Conservation (phyloP, 352 stramenopile genomes). For the Phytophthora rubi region DNA sequence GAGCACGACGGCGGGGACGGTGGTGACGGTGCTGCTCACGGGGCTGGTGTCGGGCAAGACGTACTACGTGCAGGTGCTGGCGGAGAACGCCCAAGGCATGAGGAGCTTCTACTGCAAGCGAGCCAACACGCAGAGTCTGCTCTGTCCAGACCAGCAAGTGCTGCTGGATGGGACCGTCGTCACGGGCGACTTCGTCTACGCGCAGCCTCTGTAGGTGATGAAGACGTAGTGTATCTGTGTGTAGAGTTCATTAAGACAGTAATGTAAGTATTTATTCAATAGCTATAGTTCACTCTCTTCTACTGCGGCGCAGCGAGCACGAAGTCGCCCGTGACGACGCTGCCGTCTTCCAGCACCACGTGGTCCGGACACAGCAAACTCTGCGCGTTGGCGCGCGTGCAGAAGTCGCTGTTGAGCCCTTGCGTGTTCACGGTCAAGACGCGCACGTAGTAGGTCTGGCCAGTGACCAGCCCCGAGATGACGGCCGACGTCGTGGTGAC, state of each 20-base stretch:
- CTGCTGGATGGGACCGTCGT: constrained; percentile 68
- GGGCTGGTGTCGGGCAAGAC: constrained; percentile 71
- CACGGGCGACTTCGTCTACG: constrained; percentile 58
- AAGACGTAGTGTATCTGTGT: too few species aligned
- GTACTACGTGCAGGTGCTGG: constrained; percentile 87
- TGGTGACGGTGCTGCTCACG: constrained; percentile 24
- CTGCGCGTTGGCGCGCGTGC: constrained; percentile 55
- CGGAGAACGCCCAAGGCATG: constrained; percentile 79
- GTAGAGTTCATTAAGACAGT: too few species aligned
- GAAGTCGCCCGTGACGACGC: constrained; percentile 59
- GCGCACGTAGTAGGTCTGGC: constrained; percentile 81
- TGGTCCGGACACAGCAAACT: constrained; percentile 79
- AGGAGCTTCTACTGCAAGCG: constrained; percentile 77
- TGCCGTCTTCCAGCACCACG: constrained; percentile 62
- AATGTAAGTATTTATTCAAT: too few species aligned
- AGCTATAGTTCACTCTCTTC: background rate
- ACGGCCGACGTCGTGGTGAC: constrained; percentile 46
- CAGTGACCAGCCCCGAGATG: constrained; percentile 67
- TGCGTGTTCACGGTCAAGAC: constrained; percentile 84
- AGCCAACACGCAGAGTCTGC: constrained; percentile 54
- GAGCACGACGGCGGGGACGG: constrained; percentile 62
- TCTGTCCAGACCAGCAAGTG: constrained; percentile 79
- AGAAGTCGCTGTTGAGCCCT: constrained; percentile 67
- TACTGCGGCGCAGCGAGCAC: constrained; percentile 36
- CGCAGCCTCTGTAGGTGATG: constrained; percentile 33